Conservation (phyloP, 2,329 filamentous ascomycete species). For the Nothopassalora personata region DNA sequence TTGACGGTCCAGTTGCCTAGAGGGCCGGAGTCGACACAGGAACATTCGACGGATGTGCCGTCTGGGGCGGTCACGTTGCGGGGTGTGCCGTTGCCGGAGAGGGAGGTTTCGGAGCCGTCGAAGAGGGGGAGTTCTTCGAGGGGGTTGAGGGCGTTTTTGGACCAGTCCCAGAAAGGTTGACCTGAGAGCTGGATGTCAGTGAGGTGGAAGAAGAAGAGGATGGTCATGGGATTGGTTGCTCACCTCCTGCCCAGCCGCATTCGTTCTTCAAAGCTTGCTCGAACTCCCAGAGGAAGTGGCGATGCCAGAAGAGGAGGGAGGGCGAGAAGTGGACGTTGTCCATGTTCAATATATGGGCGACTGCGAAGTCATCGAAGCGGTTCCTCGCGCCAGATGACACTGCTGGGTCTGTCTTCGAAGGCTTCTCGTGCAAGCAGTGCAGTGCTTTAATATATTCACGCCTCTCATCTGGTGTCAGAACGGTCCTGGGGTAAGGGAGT, state of each 20-base stretch:
- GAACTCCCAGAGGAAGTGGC: slow-evolving; percentile 36
- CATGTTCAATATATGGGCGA: slow-evolving; percentile 1
- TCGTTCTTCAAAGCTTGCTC: slow-evolving; percentile 38
- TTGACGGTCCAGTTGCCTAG: slow-evolving; percentile 45
- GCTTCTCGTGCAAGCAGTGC: not conserved
- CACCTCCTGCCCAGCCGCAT: slow-evolving; percentile 34
- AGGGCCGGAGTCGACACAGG: slow-evolving; percentile 48
- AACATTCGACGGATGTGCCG: slow-evolving; percentile 49
- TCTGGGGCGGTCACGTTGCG: slow-evolving; percentile 21
- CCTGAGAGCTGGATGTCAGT: slow-evolving; percentile 7
- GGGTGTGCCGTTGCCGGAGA: slow-evolving; percentile 26
- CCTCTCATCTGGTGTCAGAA: not conserved
- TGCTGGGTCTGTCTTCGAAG: not conserved
- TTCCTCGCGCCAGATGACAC: not conserved
- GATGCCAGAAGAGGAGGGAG: slow-evolving; percentile 1
- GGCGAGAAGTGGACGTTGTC: not conserved
- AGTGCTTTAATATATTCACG: not conserved
- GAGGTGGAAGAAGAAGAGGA: not conserved
- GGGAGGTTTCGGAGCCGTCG: slow-evolving; percentile 47
- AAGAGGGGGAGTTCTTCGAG: slow-evolving; percentile 46
- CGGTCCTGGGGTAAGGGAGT: not conserved
- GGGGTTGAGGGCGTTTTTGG: slow-evolving; percentile 39
- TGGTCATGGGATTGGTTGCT: not conserved
- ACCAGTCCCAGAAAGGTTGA: slow-evolving; percentile 51
- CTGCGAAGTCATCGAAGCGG: not conserved